These are phyloP conservation scores for Akanthomyces lecanii DNA, from an alignment of 2,329 filamentous ascomycete species.

Conservation along the genomic window DNA sequence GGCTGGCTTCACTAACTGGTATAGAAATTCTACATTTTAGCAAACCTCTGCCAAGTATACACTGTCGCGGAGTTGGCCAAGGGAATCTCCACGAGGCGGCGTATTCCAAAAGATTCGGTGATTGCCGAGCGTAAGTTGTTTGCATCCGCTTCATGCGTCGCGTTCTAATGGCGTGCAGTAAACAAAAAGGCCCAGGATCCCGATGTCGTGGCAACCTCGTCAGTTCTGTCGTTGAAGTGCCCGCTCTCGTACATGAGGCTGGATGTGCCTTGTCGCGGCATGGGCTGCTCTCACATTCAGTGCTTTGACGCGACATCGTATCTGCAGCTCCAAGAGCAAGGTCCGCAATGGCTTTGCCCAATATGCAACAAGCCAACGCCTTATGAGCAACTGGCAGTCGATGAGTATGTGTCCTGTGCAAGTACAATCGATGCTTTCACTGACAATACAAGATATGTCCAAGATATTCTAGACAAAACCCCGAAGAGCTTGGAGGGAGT, in stretches of 20 bases:
- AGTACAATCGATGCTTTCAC: neutral
- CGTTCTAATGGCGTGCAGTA: conserved; percentile 49
- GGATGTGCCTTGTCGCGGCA: conserved; percentile 71
- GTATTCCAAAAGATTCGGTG: conserved; percentile 76
- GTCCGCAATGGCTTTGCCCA: conserved; percentile 93
- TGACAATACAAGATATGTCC: conserved; percentile 62
- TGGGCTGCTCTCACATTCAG: conserved; percentile 80
- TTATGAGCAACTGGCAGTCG: conserved; percentile 79
- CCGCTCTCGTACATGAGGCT: conserved; percentile 85
- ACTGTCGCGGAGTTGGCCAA: conserved; percentile 68
- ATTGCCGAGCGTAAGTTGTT: conserved; percentile 70
- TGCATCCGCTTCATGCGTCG: neutral
- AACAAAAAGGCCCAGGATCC: conserved; percentile 75
- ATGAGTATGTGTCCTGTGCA: conserved; percentile 59
- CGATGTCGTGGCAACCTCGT: conserved; percentile 85
- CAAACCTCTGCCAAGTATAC: conserved; percentile 72
- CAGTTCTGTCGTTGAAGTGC: conserved; percentile 86
- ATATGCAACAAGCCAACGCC: conserved; percentile 81
- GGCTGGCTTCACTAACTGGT: neutral
- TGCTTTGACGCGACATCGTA: conserved; percentile 95
- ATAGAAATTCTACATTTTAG: conserved; percentile 67
- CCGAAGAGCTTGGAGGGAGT: conserved; percentile 72
- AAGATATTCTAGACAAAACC: conserved; percentile 77
- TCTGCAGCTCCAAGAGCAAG: conserved; percentile 90
- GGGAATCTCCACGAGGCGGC: conserved; percentile 60